Conservation (phyloP, 768 basidiomycete genomes). For the Phylloporus scabripes region DNA sequence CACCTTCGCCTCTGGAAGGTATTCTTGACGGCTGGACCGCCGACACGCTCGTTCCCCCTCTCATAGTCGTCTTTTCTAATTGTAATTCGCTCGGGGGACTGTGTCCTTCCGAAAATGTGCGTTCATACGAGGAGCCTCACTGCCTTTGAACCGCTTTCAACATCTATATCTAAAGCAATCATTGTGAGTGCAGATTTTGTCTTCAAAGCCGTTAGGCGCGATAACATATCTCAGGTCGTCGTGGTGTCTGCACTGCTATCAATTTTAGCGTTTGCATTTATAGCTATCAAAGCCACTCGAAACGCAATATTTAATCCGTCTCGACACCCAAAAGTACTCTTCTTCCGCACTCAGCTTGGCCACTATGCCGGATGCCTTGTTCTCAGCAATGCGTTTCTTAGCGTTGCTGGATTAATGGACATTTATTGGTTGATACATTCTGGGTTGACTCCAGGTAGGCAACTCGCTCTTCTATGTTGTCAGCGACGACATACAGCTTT, state of each 20-base stretch:
- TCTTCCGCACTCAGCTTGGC: constrained; percentile 70
- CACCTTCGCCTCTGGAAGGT: constrained; percentile 31
- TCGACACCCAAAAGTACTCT: constrained; percentile 43
- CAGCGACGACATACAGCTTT: constrained; percentile 2
- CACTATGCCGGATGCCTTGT: constrained; percentile 62
- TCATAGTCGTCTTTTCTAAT: not conserved
- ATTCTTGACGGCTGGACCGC: constrained; percentile 23
- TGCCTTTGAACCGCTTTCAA: constrained; percentile 10
- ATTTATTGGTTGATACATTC: constrained; percentile 43
- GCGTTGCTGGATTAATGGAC: constrained; percentile 49
- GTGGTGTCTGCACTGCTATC: constrained; percentile 52
- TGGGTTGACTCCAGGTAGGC: constrained; percentile 46
- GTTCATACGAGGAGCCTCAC: not conserved
- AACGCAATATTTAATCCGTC: constrained; percentile 34
- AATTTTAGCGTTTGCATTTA: constrained; percentile 45
- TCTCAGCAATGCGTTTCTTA: constrained; percentile 50
- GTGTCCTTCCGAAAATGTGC: not conserved
- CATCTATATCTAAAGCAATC: constrained; percentile 10
- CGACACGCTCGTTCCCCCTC: not conserved
- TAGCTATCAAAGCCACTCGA: constrained; percentile 45
- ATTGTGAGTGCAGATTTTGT: constrained; percentile 16
- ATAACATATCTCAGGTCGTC: constrained; percentile 32
- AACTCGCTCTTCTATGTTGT: not conserved
- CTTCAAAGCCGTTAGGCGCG: not conserved
- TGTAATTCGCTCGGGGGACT: not conserved